These are phyloP conservation scores for Coemansia sp. DNA, from an alignment of 192 early-diverging fungal species.

Conservation along the genomic window DNA sequence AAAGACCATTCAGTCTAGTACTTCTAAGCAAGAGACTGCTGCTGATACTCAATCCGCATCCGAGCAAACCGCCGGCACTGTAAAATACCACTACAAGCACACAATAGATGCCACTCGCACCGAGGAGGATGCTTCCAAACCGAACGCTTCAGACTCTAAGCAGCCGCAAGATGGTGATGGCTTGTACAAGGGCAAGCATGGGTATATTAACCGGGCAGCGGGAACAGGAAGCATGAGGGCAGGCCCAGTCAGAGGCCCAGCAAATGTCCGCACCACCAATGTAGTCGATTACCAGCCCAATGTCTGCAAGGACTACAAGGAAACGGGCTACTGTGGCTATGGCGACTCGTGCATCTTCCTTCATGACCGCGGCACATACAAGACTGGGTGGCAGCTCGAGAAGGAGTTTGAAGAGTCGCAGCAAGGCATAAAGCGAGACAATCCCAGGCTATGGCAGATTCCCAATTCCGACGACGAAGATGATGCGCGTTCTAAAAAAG, in stretches of 20 bases:
- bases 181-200: constrained; percentile 66
- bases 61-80: background rate
- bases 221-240: constrained; percentile 59
- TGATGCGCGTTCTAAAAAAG: constrained; percentile 19
- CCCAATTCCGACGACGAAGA: constrained; percentile 32
- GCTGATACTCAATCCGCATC: background rate
- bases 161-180: constrained; percentile 50
- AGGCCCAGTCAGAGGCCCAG: constrained; percentile 40
- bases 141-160: background rate
- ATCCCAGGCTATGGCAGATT: constrained; percentile 53
- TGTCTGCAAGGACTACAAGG: constrained; percentile 99
- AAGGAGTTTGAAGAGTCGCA: constrained; percentile 93
- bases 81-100: constrained; percentile 27
- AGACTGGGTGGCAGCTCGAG: constrained; percentile 96
- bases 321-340: constrained; percentile 93
- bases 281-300: constrained; percentile 94
- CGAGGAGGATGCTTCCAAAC: constrained; percentile 34
- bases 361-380: constrained; percentile 97
- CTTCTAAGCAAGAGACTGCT: too few species aligned
- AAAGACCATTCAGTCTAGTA: too few species aligned
- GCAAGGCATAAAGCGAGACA: constrained; percentile 58
- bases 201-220: constrained; percentile 65
- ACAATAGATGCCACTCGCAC: constrained; percentile 46
- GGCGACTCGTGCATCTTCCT: constrained; percentile 97
- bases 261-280: constrained; percentile 43